Evolutionary conservation across 2,329 filamentous ascomycete genomes (phyloP).

Genomic region (Epichloe typhina): DNA sequence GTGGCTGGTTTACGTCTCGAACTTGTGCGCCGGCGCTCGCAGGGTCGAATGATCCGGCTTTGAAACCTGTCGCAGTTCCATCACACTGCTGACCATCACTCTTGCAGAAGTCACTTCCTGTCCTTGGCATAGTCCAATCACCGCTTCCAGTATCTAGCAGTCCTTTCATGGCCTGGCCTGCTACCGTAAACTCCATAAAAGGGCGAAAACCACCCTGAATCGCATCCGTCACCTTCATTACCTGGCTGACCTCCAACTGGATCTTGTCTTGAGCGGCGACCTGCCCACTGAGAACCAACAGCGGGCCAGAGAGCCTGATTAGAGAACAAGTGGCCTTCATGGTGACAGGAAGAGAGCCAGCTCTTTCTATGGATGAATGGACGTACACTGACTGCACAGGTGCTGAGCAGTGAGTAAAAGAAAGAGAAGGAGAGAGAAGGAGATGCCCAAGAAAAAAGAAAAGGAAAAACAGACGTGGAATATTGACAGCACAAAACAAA

Average conservation of each 20-base stretch:
- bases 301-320: not conserved
- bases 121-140: not conserved
- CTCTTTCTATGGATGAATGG: not conserved
- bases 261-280: not conserved
- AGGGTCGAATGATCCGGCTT: not conserved
- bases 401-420: no score
- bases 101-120: not conserved
- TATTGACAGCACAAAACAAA: no score
- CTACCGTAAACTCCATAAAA: conserved; percentile 1
- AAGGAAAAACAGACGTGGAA: no score
- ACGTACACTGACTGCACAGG: no score
- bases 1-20: not conserved
- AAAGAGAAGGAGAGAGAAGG: not conserved
- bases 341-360: not conserved
- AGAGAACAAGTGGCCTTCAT: not conserved
- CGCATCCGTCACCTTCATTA: not conserved
- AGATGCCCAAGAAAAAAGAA: no score
- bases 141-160: conserved; percentile 3
- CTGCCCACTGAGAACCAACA: not conserved
- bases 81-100: not conserved
- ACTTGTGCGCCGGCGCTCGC: not conserved
- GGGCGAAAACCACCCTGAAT: not conserved
- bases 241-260: not conserved
- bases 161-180: not conserved
- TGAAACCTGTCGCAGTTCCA: not conserved